Conservation (phyloP, 257 asterid species). For the Salvia splendens region DNA sequence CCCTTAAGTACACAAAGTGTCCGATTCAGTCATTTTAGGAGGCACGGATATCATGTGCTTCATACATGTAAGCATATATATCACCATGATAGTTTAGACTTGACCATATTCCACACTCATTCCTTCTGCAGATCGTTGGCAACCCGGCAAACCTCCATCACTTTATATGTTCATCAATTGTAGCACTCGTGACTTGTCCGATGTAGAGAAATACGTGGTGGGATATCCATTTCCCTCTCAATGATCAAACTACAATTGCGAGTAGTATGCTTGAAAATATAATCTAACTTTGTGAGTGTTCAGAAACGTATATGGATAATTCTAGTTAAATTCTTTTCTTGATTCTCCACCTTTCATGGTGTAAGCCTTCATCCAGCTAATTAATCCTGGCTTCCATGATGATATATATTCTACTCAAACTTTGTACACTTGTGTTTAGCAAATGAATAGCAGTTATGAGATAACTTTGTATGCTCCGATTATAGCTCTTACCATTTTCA, state of each 20-base stretch:
- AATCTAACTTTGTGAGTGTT: constrained; percentile 8
- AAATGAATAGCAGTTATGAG: not conserved
- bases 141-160: constrained; percentile 77
- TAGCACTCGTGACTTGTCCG: constrained; percentile 82
- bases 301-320: not conserved
- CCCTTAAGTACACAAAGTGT: no score
- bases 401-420: not conserved
- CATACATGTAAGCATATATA: no score
- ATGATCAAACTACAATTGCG: not conserved
- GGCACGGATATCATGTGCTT: no score
- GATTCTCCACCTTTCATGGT: not conserved
- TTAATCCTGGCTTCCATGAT: constrained; percentile 4
- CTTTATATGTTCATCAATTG: constrained; percentile 79
- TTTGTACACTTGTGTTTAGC: not conserved
- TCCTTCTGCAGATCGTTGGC: constrained; percentile 76
- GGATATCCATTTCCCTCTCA: constrained; percentile 30
- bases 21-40: no score
- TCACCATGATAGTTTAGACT: constrained; percentile 2
- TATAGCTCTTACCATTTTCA: not conserved
- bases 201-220: constrained; percentile 93
- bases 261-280: constrained; percentile 14
- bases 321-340: not conserved
- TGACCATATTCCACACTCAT: constrained; percentile 19
- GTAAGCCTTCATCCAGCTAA: not conserved
- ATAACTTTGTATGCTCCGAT: not conserved